phyloP scores from a whole-genome alignment of 495 filamentous ascomycete genomes.

The Pyronema domesticum region DNA sequence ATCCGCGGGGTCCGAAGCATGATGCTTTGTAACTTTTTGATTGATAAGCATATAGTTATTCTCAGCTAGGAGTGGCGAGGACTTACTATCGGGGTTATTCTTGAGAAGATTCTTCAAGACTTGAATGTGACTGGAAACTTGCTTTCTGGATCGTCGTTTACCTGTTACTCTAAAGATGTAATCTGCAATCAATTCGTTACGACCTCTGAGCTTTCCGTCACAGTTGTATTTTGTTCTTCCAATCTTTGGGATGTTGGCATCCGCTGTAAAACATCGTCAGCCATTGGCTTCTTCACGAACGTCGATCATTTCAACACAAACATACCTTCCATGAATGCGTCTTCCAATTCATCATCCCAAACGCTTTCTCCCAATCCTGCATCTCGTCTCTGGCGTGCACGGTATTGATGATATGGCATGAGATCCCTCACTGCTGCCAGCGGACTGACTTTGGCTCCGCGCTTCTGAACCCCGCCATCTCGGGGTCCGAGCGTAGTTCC shows the following conservation, averaged over 20 bases:
- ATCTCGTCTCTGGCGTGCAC: slow-evolving; percentile 22
- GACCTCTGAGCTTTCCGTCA: slow-evolving; percentile 54
- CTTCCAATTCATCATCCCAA: slow-evolving; percentile 73
- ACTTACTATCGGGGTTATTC: slow-evolving; percentile 37
- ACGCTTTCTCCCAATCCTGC: slow-evolving; percentile 25
- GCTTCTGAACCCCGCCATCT: background rate
- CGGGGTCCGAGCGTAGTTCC: background rate
- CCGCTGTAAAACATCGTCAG: slow-evolving; percentile 35
- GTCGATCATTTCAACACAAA: slow-evolving; percentile 3
- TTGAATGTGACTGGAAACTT: slow-evolving; percentile 93
- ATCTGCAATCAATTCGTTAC: slow-evolving; percentile 80
- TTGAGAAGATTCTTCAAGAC: slow-evolving; percentile 73
- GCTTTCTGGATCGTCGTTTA: slow-evolving; percentile 53
- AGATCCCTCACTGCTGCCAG: slow-evolving; percentile 14
- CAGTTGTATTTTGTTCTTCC: slow-evolving; percentile 61
- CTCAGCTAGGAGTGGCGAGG: slow-evolving; percentile 7
- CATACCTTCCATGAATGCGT: slow-evolving; percentile 79
- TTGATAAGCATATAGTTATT: slow-evolving; percentile 1
- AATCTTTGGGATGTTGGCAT: slow-evolving; percentile 65
- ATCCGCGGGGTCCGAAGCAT: slow-evolving; percentile 13
- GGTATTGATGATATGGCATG: slow-evolving; percentile 23
- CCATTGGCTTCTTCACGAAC: background rate
- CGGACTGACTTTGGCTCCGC: slow-evolving; percentile 1
- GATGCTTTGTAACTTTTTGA: slow-evolving; percentile 20
- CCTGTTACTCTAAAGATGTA: slow-evolving; percentile 58